phyloP scores from a whole-genome alignment of 306 rosid species.

The Acacia acuminata region DNA sequence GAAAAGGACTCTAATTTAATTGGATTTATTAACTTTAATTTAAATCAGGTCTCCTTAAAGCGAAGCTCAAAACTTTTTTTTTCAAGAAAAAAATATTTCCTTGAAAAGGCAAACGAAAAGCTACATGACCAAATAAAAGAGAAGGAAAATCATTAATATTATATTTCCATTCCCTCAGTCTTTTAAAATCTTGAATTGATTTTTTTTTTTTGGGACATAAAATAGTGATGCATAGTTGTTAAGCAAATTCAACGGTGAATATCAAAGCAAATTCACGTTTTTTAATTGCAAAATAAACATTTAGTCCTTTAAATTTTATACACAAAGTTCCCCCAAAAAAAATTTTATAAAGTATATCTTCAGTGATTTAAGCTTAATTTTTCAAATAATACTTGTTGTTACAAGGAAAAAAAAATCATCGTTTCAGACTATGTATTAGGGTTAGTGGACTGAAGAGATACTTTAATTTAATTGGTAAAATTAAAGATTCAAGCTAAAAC shows the following conservation, averaged over 20 bases:
- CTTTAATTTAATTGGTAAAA: no score
- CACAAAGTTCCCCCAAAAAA: no score
- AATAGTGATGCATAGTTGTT: not conserved
- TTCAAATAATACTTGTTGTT: no score
- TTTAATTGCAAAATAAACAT: not conserved
- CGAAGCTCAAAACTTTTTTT: not conserved
- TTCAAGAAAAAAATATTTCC: not conserved
- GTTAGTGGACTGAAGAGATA: no score
- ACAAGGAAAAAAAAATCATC: no score
- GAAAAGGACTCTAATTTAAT: constrained; percentile 12
- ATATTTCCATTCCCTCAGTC: not conserved
- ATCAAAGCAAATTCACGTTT: not conserved
- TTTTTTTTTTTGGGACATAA: not conserved
- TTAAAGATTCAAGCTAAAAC: no score
- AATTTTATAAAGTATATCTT: no score
- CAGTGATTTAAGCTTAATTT: no score
- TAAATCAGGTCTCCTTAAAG: not conserved
- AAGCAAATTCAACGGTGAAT: not conserved
- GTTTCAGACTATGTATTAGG: no score
- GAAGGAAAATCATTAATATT: not conserved
- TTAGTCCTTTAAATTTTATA: no score
- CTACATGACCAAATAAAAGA: not conserved
- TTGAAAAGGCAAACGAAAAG: not conserved
- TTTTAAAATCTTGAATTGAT: no score
- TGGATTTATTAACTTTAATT: not conserved